Base-by-base conservation (phyloP, 306 rosid species). In the Inga oerstediana region DNA sequence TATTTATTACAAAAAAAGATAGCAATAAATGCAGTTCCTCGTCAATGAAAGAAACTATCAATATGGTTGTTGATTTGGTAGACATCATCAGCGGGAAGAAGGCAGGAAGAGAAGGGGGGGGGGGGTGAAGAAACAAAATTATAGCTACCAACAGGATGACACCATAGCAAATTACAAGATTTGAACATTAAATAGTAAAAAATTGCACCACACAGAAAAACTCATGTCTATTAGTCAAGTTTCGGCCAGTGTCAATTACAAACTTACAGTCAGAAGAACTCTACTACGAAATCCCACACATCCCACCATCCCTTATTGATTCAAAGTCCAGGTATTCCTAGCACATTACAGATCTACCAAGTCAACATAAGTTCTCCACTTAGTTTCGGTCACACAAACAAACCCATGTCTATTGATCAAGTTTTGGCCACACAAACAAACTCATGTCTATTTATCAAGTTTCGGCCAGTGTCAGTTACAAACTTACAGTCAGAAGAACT, bases 41-140 rank as follows among this genome's bases (percentile, higher is more conserved):
- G 7, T 17, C 44, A 59, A 27, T 6, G 17, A 62, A 74, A 66
- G 12, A 54, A 54, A 58, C 11, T 34, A 48, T 27, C 73, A 78
- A 77, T 54, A 56, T 19, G 22, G 39, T 44, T n/a, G 69, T 39
- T 77, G 56, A 74, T 59, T 46, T 76, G 34, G 41, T 45, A 78
- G 46, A 81, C 24, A 43, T 46, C 76, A 37, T 78, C 20, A 51
- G 17, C 10, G 51, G 10, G 20, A 4, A 1, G 20, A 52, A 52
- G 46, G 19, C 37, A 74, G 67, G 81, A 56, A 74, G 44, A 7
- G 48, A 39, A 52, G 11, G 17, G 22, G 17, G 22, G 12, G 17
- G 22, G 17, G 22, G 24, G 35, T 79, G 73, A 58, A 76, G 56
- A 61, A 41, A 76, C 75, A 41, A 58, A 58, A 52, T 52, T 7